phyloP scores from a whole-genome alignment of 352 stramenopile genomes.

The Pythium chondricola region DNA sequence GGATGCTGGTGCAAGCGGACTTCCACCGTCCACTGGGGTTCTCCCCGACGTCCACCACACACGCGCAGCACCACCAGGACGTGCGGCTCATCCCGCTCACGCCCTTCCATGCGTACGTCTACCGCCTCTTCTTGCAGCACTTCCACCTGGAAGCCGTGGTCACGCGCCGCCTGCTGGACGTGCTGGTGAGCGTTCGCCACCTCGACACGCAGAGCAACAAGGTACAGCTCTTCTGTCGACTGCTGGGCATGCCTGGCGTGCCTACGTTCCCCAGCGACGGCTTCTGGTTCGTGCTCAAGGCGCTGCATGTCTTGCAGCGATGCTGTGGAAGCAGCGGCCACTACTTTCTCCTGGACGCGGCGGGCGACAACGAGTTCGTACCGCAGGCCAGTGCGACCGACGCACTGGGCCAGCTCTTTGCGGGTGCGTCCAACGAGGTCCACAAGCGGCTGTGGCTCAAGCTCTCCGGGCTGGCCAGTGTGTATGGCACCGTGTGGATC shows the following conservation, averaged over 20 bases:
- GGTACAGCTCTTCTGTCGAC: slow-evolving; percentile 38
- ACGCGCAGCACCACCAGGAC: not conserved
- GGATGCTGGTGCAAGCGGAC: slow-evolving; percentile 33
- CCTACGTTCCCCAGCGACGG: slow-evolving; percentile 25
- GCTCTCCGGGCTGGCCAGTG: slow-evolving; percentile 33
- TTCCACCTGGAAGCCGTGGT: slow-evolving; percentile 36
- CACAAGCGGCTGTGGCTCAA: slow-evolving; percentile 35
- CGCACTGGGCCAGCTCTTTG: slow-evolving; percentile 32
- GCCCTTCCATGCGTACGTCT: slow-evolving; percentile 35
- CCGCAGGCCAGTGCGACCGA: slow-evolving; percentile 35
- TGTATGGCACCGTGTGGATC: slow-evolving; percentile 52
- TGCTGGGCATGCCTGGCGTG: slow-evolving; percentile 34
- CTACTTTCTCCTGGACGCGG: slow-evolving; percentile 41
- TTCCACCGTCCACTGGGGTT: slow-evolving; percentile 17
- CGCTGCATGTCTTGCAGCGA: slow-evolving; percentile 36
- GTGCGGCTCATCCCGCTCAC: slow-evolving; percentile 18
- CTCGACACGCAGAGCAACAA: slow-evolving; percentile 58
- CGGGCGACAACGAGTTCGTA: slow-evolving; percentile 42
- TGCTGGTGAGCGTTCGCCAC: slow-evolving; percentile 34
- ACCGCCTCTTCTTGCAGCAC: slow-evolving; percentile 43
- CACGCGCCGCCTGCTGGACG: slow-evolving; percentile 31
- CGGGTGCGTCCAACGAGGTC: slow-evolving; percentile 26
- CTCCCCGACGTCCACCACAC: not conserved
- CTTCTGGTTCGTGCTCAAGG: slow-evolving; percentile 55
- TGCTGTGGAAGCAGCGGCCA: slow-evolving; percentile 26